Conservation (phyloP, 192 early-diverging fungal genomes). For the Endogone sp. region DNA sequence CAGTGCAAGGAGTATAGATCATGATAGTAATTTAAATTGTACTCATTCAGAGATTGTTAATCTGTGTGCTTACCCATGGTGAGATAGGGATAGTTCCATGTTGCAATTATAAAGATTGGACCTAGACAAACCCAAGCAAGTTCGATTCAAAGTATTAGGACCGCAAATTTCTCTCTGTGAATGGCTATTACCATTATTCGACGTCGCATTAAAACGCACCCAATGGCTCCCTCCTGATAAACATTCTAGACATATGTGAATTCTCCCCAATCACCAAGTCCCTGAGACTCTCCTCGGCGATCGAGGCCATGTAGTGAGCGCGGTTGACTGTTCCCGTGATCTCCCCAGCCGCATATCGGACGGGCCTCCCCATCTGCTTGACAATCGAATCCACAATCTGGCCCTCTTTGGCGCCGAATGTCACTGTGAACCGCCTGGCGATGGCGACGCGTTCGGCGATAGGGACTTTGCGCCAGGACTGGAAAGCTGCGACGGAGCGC, state of each 20-base stretch:
- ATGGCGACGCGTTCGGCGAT: conserved; percentile 49
- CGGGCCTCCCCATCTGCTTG: conserved; percentile 67
- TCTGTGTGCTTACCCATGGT: conserved; percentile 27
- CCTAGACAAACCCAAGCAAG: neutral
- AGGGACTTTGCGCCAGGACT: conserved; percentile 48
- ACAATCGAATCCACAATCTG: conserved; percentile 53
- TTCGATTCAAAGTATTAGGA: too few relatives aligned
- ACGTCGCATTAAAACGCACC: conserved; percentile 62
- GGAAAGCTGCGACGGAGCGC: conserved; percentile 29
- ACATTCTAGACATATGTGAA: conserved; percentile 49
- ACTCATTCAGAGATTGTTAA: too few relatives aligned
- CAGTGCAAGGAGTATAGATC: too few relatives aligned
- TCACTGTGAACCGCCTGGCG: conserved; percentile 43
- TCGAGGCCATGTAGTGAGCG: conserved; percentile 61
- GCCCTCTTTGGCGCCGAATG: conserved; percentile 54
- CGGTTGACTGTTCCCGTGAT: conserved; percentile 67
- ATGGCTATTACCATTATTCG: conserved; percentile 7
- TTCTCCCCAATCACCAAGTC: conserved; percentile 48
- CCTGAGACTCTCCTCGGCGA: conserved; percentile 57
- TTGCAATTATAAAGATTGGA: conserved; percentile 29
- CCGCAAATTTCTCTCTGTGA: too few relatives aligned
- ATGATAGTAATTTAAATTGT: too few relatives aligned
- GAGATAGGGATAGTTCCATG: conserved; percentile 87
- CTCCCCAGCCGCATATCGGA: conserved; percentile 61
- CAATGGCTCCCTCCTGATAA: conserved; percentile 67